A percentile compares a stretch with the other conserved stretches of the same genome.
Conservation (phyloP, 2,329 filamentous ascomycete genomes). For the Parafenestella ontariensis region DNA sequence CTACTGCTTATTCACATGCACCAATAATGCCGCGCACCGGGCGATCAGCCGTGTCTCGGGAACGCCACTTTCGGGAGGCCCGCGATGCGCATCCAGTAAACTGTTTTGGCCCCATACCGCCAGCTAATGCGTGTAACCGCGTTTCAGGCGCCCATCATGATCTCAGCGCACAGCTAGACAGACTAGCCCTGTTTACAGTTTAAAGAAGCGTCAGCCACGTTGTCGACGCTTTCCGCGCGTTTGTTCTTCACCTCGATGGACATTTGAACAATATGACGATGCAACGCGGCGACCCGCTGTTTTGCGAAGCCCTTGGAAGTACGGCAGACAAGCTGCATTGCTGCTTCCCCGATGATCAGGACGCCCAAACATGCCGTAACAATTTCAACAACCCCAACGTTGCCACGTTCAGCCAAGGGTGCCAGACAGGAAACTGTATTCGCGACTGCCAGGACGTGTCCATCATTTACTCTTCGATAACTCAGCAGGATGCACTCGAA, state of each 20-base stretch:
- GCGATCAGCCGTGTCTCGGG: background rate
- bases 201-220: no score
- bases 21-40: background rate
- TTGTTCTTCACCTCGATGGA: background rate
- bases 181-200: no score
- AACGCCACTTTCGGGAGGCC: background rate
- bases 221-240: background rate
- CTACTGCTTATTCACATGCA: background rate
- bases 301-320: background rate
- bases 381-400: background rate
- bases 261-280: background rate
- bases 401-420: background rate
- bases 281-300: background rate
- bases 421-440: background rate
- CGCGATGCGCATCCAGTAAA: background rate
- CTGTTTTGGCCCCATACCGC: background rate
- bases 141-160: background rate
- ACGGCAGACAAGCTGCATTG: background rate
- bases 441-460: background rate
- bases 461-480: conserved; percentile 9
- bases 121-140: background rate
- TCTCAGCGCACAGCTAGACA: background rate
- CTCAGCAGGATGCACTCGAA: conserved; percentile 1
- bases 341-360: background rate
- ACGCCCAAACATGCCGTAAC: background rate